A percentile compares a stretch with the other conserved stretches of the same genome.
These are phyloP conservation scores for Corymbia citriodora DNA, from an alignment of 441 rosid species.

Conservation along the genomic window DNA sequence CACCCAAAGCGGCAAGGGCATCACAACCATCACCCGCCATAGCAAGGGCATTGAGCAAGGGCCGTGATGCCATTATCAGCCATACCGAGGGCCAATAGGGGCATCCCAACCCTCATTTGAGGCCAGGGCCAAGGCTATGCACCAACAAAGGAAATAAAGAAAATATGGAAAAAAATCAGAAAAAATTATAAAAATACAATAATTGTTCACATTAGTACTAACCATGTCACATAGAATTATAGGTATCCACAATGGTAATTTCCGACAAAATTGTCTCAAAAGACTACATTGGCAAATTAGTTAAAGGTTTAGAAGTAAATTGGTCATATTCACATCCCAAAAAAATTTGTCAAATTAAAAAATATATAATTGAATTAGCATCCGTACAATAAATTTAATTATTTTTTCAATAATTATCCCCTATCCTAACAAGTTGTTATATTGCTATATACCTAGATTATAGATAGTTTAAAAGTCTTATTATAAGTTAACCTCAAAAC, in stretches of 20 bases:
- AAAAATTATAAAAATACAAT: neutral
- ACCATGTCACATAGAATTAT: fast-evolving
- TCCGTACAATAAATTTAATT: neutral
- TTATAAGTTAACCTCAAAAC: neutral
- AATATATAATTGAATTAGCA: neutral
- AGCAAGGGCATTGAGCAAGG: fast-evolving
- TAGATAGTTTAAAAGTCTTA: neutral
- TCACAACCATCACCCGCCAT: fast-evolving
- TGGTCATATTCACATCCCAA: too few relatives aligned
- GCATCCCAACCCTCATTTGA: neutral
- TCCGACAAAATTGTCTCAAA: fast-evolving
- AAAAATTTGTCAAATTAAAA: neutral
- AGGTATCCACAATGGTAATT: fast-evolving
- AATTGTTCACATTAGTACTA: fast-evolving
- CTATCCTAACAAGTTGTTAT: neutral
- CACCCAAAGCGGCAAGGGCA: neutral
- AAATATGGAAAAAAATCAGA: neutral
- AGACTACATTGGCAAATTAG: fast-evolving
- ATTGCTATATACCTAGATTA: neutral
- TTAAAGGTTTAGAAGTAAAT: neutral
- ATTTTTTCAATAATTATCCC: neutral
- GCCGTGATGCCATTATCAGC: neutral
- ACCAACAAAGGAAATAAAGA: neutral
- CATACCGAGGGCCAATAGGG: neutral
- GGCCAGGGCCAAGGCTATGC: fast-evolving